A percentile compares a stretch with the other conserved stretches of the same genome.
Conservation (phyloP, 768 basidiomycete species). For the Lentinula raphanica region DNA sequence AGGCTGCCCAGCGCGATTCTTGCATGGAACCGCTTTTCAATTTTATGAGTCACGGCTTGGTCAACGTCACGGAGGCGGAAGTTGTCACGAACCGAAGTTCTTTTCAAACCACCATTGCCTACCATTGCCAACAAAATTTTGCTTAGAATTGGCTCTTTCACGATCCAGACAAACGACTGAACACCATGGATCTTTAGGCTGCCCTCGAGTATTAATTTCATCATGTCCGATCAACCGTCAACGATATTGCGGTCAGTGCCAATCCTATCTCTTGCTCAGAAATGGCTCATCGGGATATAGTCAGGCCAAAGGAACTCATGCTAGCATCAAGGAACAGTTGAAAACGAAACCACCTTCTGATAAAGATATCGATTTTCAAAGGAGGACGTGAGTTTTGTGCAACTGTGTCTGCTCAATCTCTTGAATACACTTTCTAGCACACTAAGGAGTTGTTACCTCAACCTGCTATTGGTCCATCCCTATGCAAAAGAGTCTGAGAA, state of each 20-base stretch:
- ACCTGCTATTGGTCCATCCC: conserved; percentile 63
- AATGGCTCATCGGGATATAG: conserved; percentile 30
- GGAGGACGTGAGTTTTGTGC: conserved; percentile 66
- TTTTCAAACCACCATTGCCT: no score
- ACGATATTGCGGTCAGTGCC: conserved; percentile 7
- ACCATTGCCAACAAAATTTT: no score
- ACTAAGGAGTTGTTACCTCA: conserved; percentile 65
- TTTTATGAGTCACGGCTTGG: background rate
- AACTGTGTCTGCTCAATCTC: no score
- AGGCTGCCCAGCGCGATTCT: no score
- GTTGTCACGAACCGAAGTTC: no score
- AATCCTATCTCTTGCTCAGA: conserved; percentile 10
- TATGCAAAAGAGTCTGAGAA: conserved; percentile 71
- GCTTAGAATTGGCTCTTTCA: background rate
- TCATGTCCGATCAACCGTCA: conserved; percentile 7
- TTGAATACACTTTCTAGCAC: conserved; percentile 28
- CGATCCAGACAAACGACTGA: background rate
- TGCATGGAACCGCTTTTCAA: no score
- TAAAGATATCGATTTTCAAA: conserved; percentile 78
- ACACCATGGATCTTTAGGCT: background rate
- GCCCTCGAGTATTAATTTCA: background rate
- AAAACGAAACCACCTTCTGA: conserved; percentile 76
- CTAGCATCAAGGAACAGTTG: conserved; percentile 69
- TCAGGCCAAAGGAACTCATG: conserved; percentile 74
- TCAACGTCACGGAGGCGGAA: background rate